phyloP scores from a whole-genome alignment of 768 basidiomycete species.

The Filobasidium floriforme region DNA sequence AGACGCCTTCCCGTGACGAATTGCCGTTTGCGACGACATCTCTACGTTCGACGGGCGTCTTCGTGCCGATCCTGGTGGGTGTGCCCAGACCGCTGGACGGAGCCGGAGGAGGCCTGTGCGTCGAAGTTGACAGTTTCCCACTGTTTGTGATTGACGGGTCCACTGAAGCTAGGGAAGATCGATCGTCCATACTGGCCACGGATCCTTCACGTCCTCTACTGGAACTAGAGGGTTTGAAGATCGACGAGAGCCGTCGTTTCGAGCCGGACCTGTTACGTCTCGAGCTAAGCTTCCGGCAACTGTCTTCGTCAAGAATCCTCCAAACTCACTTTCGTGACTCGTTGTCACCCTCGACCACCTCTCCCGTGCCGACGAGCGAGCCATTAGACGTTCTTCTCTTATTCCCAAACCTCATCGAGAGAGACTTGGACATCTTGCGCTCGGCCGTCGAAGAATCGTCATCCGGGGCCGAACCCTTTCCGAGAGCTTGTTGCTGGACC shows the following conservation, averaged over 20 bases:
- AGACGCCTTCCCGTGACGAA: background rate
- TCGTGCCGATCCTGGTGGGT: background rate
- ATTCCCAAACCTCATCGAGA: background rate
- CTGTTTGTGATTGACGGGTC: background rate
- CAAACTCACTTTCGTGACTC: background rate
- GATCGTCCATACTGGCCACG: background rate
- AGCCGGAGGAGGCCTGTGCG: background rate
- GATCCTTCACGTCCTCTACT: background rate
- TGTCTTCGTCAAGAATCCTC: background rate
- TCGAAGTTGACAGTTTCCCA: background rate
- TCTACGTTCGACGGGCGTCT: background rate
- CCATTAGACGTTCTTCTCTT: background rate
- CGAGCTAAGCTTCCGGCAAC: too few species aligned
- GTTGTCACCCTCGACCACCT: background rate
- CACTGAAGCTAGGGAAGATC: background rate
- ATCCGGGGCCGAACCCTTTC: background rate
- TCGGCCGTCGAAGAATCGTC: conserved; percentile 2
- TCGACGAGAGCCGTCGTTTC: background rate
- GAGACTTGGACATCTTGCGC: conserved; percentile 3
- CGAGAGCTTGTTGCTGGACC: background rate
- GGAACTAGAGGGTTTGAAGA: background rate
- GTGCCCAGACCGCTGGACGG: conserved; percentile 8
- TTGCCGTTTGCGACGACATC: background rate
- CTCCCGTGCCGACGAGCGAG: background rate
- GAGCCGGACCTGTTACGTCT: background rate